Evolutionary conservation across 805 yeast species (phyloP).

Genomic region (Sugiyamaella mastotermitis): DNA sequence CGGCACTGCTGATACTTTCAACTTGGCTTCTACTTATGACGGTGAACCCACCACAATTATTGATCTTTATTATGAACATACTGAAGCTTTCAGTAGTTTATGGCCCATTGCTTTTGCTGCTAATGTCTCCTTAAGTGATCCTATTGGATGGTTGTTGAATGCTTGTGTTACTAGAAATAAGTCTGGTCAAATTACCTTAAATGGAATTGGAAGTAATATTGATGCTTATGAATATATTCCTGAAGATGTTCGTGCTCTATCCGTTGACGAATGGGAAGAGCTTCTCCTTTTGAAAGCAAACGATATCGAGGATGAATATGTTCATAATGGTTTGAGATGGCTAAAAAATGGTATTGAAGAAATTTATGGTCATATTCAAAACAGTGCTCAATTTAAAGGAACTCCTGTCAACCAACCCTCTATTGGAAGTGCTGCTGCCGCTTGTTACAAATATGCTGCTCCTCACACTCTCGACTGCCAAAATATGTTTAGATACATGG

Average conservation of each 20-base stretch:
- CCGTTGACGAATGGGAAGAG: slow-evolving; percentile 5
- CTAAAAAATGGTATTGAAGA: slow-evolving; percentile 4
- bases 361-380: neutral
- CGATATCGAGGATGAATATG: slow-evolving; percentile 2
- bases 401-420: neutral
- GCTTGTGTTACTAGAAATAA: slow-evolving; percentile 4
- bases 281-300: slow-evolving; percentile 4
- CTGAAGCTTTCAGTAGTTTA: slow-evolving; percentile 4
- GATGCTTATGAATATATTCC: slow-evolving; percentile 4
- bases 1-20: neutral
- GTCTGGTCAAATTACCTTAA: slow-evolving; percentile 6
- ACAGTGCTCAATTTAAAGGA: neutral
- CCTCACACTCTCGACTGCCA: slow-evolving; percentile 6
- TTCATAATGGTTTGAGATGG: slow-evolving; percentile 3
- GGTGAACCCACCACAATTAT: slow-evolving; percentile 3
- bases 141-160: slow-evolving; percentile 8
- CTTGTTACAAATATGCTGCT: slow-evolving; percentile 4
- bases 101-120: slow-evolving; percentile 9
- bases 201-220: slow-evolving; percentile 5
- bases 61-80: slow-evolving; percentile 6
- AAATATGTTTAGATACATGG: slow-evolving; percentile 1
- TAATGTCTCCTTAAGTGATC: slow-evolving; percentile 6
- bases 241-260: neutral
- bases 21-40: neutral
- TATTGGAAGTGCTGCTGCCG: slow-evolving; percentile 5